phyloP scores from a whole-genome alignment of 2,329 filamentous ascomycete genomes.

The Aspergillus aculeatinus region DNA sequence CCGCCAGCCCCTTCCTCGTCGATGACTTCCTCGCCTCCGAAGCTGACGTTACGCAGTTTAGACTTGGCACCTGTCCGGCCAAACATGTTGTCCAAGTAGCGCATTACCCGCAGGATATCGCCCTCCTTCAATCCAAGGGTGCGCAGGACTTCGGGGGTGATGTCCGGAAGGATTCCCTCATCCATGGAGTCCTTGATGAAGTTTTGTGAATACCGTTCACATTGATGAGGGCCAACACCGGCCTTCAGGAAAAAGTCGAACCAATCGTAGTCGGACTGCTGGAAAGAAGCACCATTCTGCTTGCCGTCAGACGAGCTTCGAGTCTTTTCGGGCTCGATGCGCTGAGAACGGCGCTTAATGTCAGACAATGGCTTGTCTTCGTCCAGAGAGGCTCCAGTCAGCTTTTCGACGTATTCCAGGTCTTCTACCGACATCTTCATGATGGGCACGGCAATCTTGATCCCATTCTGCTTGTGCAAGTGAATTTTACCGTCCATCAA shows the following conservation, averaged over 20 bases:
- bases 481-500: slow-evolving; percentile 96
- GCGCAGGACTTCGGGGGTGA: slow-evolving; percentile 76
- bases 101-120: slow-evolving; percentile 94
- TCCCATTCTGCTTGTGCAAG: slow-evolving; percentile 94
- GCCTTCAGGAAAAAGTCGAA: slow-evolving; percentile 97
- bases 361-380: slow-evolving; percentile 92
- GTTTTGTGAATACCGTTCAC: slow-evolving; percentile 87
- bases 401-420: slow-evolving; percentile 87
- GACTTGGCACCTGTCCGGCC: slow-evolving; percentile 59
- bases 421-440: slow-evolving; percentile 95
- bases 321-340: slow-evolving; percentile 27
- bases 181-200: slow-evolving; percentile 94
- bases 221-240: slow-evolving; percentile 87
- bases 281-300: slow-evolving; percentile 42
- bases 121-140: slow-evolving; percentile 93
- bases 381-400: slow-evolving; percentile 81
- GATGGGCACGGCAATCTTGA: slow-evolving; percentile 96
- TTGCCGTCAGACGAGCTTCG: slow-evolving; percentile 37
- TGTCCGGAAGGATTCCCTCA: slow-evolving; percentile 85
- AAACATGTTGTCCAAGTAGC: slow-evolving; percentile 77
- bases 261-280: slow-evolving; percentile 78
- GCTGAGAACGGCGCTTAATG: slow-evolving; percentile 56
- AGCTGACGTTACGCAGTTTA: slow-evolving; percentile 56
- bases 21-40: slow-evolving; percentile 53
- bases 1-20: slow-evolving; percentile 64